Base-by-base conservation (phyloP, 495 filamentous ascomycete species). In the Ascodesmis nigricans region DNA sequence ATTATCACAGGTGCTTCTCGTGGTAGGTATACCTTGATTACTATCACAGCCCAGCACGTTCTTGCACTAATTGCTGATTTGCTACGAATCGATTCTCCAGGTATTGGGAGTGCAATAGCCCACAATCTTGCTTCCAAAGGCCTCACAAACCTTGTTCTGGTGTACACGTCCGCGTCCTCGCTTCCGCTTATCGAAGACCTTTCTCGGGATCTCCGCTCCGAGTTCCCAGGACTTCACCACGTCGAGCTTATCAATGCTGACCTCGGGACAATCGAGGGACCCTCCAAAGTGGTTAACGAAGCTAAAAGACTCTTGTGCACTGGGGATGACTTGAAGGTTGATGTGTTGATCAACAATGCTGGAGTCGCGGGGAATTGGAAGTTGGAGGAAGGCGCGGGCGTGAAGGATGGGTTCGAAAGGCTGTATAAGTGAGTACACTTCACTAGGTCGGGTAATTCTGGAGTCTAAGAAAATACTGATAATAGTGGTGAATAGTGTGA, bases 261-360 rank as follows among this genome's bases (percentile, higher is more conserved):
- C 41, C 46, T 59, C 40, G 49, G 51, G 31, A 43, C 57, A 0
- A 48, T 57, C 21, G 40, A 42, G 6, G 48, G 63, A 5, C 56
- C 63, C 25, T 36, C 44, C 4, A 44, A 58, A 2, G 56, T 74
- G 33, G 50, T 56, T 27, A 23, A 39, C 0, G 36, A 45, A 14
- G 49, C 57, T 1, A 19, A 42, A 23, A 21, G 29, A 14, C 17
- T 32, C 22, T 34, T 67, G 49, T 44, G 46, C 32, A 46, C 69
- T 31, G 46, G 40, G 21, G 31, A 31, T 16, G 42, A 43, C 19
- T 41, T 84, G 54, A 69, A 73, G 41, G 68, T 91, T 55, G 78
- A 91, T 53, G 79, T 92, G 43, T 55, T 91, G 17, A 59, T 92
- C 59, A 90, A 92, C 64, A 91, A 91, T 53, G 81, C 82, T 27